Evolutionary conservation across 768 basidiomycete genomes (phyloP), one percentile per base, ranked within the genome.

Genomic region (Serpula lacrymans): DNA sequence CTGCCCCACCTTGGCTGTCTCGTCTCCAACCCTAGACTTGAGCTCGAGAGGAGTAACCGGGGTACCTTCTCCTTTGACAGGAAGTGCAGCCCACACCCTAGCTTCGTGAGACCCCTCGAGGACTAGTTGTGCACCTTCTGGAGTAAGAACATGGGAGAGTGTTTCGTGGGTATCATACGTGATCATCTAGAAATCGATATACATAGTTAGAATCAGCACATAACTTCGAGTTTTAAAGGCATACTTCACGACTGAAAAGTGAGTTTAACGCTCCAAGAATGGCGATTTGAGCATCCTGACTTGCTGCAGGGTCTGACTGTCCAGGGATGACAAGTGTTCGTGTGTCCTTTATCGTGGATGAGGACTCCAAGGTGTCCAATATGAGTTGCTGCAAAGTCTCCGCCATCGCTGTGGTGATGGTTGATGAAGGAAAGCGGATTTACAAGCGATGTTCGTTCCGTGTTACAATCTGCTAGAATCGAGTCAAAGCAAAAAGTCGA

Each of bases 241-340:
- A 50, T 55, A 88, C 92, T 55, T 96, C 89, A 56, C 88, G 84
- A 59, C 85, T 87, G 12, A 76, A 67, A 39, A 99, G 72, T 21
- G 91, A 95, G 66, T 96, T 97, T 52, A 99, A 71, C 2, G 89
- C 93, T 49, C 90, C 91, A 34, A 94, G 82, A 51, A 98, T 78
- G 38, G 71, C 70, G 50, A 84, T 82, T 70, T 97, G 95, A 42
- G 77, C 79, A 57, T 92, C 89, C 60, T 81, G 77, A 37, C 78
- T 72, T 6, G 70, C 62, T 2, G 86, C 83, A 26, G 74, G 69
- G 17, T 68, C 59, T 18, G 67, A 60, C 53, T 81, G 69, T 11
- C 80, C 85, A 10, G 88, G 86, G 38, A 92, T 64, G 29, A 72
- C 62, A 17, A 92, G 72, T 23, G 69, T 55, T 47, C 89, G 72